Percentiles rank a stretch among this genome's conserved stretches.
phyloP scores from a whole-genome alignment of 495 filamentous ascomycete species.

The Aspergillus mulundensis region DNA sequence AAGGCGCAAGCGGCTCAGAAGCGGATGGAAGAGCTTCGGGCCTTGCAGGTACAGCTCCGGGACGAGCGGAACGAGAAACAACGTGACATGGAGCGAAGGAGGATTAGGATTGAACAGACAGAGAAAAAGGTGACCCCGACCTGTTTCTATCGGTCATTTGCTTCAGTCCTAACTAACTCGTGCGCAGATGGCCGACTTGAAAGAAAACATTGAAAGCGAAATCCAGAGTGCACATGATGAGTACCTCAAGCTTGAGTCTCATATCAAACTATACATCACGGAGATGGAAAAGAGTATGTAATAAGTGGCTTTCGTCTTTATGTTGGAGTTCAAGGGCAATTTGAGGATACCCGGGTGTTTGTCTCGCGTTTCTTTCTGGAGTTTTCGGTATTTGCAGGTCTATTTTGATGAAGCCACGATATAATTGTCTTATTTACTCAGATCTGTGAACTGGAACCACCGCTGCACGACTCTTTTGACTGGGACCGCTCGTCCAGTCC shows the following conservation, averaged over 20 bases:
- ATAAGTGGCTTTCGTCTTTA: slow-evolving; percentile 25
- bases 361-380: slow-evolving; percentile 6
- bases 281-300: slow-evolving; percentile 94
- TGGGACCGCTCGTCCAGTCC: slow-evolving; percentile 65
- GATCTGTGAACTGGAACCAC: slow-evolving; percentile 64
- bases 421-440: background rate
- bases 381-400: slow-evolving; percentile 22
- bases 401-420: slow-evolving; percentile 3
- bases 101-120: slow-evolving; percentile 91
- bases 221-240: slow-evolving; percentile 82
- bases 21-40: slow-evolving; percentile 85
- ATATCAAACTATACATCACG: slow-evolving; percentile 95
- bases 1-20: slow-evolving; percentile 75
- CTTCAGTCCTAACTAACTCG: slow-evolving; percentile 8
- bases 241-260: slow-evolving; percentile 92
- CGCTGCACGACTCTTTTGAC: slow-evolving; percentile 59
- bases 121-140: slow-evolving; percentile 80
- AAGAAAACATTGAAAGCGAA: slow-evolving; percentile 94
- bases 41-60: slow-evolving; percentile 71
- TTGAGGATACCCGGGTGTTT: slow-evolving; percentile 42
- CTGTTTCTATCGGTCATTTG: background rate
- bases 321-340: slow-evolving; percentile 38
- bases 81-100: slow-evolving; percentile 83
- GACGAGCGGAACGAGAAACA: slow-evolving; percentile 83
- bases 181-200: slow-evolving; percentile 86